Evolutionary conservation across 1,139 yeast genomes (phyloP), one percentile per base, ranked within the genome.

Genomic region (Lodderomyces theae): DNA sequence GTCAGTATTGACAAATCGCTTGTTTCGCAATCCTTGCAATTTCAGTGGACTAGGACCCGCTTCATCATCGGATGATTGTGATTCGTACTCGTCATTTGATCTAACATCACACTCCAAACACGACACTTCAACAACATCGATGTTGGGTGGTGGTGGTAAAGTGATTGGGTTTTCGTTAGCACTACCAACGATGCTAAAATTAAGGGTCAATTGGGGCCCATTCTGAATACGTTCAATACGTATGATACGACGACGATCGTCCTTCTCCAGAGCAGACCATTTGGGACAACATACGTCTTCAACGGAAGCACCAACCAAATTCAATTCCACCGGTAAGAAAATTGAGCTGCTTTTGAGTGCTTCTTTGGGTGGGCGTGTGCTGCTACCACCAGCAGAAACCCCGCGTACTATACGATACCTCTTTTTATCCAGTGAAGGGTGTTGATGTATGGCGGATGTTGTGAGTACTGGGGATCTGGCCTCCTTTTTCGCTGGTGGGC

Each of bases 61-160:
- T 37, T 51, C 55, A 23, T 57, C 62, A 40, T 66, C 71, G 19
- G 47, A 42, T 24, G 45, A 42, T 38, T 42, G 47, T 8, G 50
- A 48, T 34, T 49, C 51, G 38, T 48, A 47, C 12, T 44, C 43
- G 33, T 64, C 61, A 36, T 66, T 69, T n/a, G 60, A 56, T 16
- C 57, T 49, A 3, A 63, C 64, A 38, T 60, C 60, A 47, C 82
- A 76, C 51, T 74, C 74, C 32, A 79, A 60, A 52, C 85, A 79
- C 29, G 80, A 73, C 19, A 80, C 80, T 52, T 80, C 86, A 34
- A 78, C 72, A 35, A 74, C 77, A 43, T 75, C 79, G 21, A 66
- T 72, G 34, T 52, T 49, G 0, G 64, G 63, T 1, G 66, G 61
- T 3, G 34, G 21, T 5, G 70, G 68, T 26, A 60, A 50, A 2